Percentiles rank a stretch among this genome's conserved stretches.
These are phyloP conservation scores for Candolleomyces efflorescens DNA, from an alignment of 768 basidiomycete species.

Conservation along the genomic window DNA sequence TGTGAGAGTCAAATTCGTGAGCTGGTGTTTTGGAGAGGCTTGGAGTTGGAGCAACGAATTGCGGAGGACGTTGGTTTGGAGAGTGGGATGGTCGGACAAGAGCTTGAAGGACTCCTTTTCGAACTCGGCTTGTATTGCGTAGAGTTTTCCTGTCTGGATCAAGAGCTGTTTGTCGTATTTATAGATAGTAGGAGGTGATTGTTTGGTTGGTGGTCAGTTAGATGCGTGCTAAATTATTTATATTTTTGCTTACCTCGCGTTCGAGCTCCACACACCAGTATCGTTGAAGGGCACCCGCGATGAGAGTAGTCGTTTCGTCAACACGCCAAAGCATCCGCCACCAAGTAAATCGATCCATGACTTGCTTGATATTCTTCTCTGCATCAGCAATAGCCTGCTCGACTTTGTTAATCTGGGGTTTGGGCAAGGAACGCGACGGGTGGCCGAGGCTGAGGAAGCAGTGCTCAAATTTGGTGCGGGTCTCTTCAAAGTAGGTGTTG, in stretches of 20 bases:
- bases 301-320: conserved; percentile 40
- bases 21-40: conserved; percentile 38
- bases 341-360: conserved; percentile 42
- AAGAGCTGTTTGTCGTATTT: conserved; percentile 44
- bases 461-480: conserved; percentile 27
- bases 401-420: conserved; percentile 22
- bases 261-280: conserved; percentile 47
- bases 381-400: conserved; percentile 33
- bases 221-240: neutral
- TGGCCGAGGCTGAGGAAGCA: conserved; percentile 32
- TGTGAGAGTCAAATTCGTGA: conserved; percentile 44
- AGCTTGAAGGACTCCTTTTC: conserved; percentile 37
- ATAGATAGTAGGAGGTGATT: neutral
- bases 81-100: conserved; percentile 13
- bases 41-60: conserved; percentile 55
- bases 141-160: conserved; percentile 58
- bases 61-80: conserved; percentile 50
- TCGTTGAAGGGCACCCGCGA: conserved; percentile 32
- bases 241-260: conserved; percentile 34
- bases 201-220: neutral
- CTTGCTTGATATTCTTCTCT: conserved; percentile 30
- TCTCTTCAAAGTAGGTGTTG: conserved; percentile 33
- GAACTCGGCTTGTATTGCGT: conserved; percentile 40
- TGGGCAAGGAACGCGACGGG: neutral
- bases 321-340: conserved; percentile 41